These are phyloP conservation scores for Rugonectria rugulosa DNA, from an alignment of 2,329 filamentous ascomycete genomes.

Conservation along the genomic window DNA sequence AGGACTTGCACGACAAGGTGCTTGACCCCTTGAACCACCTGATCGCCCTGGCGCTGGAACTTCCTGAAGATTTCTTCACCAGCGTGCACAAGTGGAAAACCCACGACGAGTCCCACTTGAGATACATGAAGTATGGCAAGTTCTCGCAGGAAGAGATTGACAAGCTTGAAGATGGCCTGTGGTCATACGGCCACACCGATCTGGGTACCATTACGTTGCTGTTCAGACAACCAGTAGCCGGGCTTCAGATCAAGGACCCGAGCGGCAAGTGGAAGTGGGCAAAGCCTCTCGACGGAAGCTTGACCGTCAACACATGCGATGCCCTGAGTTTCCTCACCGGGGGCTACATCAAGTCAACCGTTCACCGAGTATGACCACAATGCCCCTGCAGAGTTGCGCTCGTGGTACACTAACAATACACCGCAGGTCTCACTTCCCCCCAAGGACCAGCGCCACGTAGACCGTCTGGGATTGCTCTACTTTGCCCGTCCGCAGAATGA, in stretches of 20 bases:
- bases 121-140: slow-evolving; percentile 67
- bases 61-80: slow-evolving; percentile 65
- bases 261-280: slow-evolving; percentile 59
- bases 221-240: slow-evolving; percentile 66
- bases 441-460: slow-evolving; percentile 52
- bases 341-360: slow-evolving; percentile 53
- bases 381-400: not conserved
- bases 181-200: slow-evolving; percentile 62
- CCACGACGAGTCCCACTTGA: slow-evolving; percentile 66
- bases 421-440: slow-evolving; percentile 47
- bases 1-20: slow-evolving; percentile 60
- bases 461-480: slow-evolving; percentile 58
- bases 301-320: slow-evolving; percentile 61
- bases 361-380: slow-evolving; percentile 44
- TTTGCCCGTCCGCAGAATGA: slow-evolving; percentile 56
- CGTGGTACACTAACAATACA: not conserved
- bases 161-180: slow-evolving; percentile 50
- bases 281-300: slow-evolving; percentile 55
- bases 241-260: slow-evolving; percentile 61
- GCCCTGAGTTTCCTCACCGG: slow-evolving; percentile 57
- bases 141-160: slow-evolving; percentile 57
- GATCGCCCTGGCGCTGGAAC: slow-evolving; percentile 67
- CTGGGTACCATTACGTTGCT: slow-evolving; percentile 63
- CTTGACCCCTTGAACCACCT: slow-evolving; percentile 65
- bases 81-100: slow-evolving; percentile 62